A percentile compares a stretch with the other conserved stretches of the same genome.
These are phyloP conservation scores for Apophysomyces ossiformis DNA, from an alignment of 371 early-diverging fungal species.

Conservation along the genomic window DNA sequence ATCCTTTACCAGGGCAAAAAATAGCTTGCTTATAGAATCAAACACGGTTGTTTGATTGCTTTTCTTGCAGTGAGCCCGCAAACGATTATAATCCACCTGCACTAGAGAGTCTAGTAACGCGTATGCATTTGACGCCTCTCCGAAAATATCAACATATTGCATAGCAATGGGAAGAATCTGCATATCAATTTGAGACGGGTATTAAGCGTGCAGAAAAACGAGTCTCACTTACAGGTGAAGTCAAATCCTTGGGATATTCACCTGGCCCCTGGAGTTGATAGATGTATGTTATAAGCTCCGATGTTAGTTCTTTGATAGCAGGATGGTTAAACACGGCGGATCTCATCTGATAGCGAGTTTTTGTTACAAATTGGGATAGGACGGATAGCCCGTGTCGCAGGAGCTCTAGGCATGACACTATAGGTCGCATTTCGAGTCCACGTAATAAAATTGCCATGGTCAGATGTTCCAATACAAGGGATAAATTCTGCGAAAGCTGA, in stretches of 20 bases:
- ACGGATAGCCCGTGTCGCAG: constrained; percentile 30
- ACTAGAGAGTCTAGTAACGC: constrained; percentile 25
- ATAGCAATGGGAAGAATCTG: constrained; percentile 19
- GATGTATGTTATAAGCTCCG: constrained; percentile 15
- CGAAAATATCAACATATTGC: constrained; percentile 32
- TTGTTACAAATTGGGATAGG: constrained; percentile 20
- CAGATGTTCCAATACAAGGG: constrained; percentile 40
- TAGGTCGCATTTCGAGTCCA: background rate
- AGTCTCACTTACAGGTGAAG: constrained; percentile 15
- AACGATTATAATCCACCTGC: constrained; percentile 25
- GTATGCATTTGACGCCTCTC: constrained; percentile 25
- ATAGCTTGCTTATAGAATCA: constrained; percentile 24
- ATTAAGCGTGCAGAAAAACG: background rate
- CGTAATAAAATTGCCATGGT: constrained; percentile 16
- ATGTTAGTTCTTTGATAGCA: constrained; percentile 25
- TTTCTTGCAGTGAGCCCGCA: constrained; percentile 19
- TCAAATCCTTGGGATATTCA: constrained; percentile 12
- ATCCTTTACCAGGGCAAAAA: constrained; percentile 32
- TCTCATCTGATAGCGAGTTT: constrained; percentile 18
- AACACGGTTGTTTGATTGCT: constrained; percentile 9
- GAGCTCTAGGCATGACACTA: constrained; percentile 27
- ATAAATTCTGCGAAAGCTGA: constrained; percentile 26
- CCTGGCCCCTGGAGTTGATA: constrained; percentile 6
- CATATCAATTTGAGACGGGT: background rate
- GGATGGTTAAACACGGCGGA: constrained; percentile 28